Percentiles rank a stretch among this genome's conserved stretches.
Conservation (phyloP, 805 yeast species). For the Cyberlindnera maclurae region DNA sequence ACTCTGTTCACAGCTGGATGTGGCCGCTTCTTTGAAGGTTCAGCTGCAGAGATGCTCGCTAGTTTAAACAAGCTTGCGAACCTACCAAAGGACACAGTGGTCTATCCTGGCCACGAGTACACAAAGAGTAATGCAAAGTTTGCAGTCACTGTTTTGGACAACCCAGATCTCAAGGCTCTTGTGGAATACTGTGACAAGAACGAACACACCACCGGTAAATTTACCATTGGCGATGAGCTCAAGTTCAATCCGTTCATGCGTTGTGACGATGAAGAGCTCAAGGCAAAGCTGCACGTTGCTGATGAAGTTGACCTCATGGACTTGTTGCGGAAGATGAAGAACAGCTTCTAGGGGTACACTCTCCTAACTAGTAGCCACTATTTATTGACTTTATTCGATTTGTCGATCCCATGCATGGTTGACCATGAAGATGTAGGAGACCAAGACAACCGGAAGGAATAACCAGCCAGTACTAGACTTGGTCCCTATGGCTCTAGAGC, state of each 20-base stretch:
- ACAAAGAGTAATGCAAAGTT: slow-evolving; percentile 77
- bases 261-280: slow-evolving; percentile 55
- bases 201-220: slow-evolving; percentile 78
- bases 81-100: slow-evolving; percentile 63
- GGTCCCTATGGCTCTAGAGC: no score
- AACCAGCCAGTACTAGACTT: not conserved
- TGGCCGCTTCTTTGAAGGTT: slow-evolving; percentile 95
- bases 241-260: slow-evolving; percentile 87
- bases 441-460: not conserved
- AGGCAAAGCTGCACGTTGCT: slow-evolving; percentile 46
- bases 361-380: not conserved
- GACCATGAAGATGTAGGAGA: slow-evolving; percentile 2
- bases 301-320: slow-evolving; percentile 58
- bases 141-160: slow-evolving; percentile 47
- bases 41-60: slow-evolving; percentile 68
- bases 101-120: slow-evolving; percentile 96
- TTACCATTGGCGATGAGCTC: slow-evolving; percentile 80
- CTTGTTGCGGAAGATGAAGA: slow-evolving; percentile 69
- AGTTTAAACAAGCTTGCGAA: slow-evolving; percentile 55
- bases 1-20: slow-evolving; percentile 92
- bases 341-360: slow-evolving; percentile 26
- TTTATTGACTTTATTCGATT: not conserved
- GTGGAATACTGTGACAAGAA: slow-evolving; percentile 42
- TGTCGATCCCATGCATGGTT: not conserved
- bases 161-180: slow-evolving; percentile 44